Evolutionary conservation across 179 eudicot species (phyloP).

Genomic region (Vitellaria paradoxa): DNA sequence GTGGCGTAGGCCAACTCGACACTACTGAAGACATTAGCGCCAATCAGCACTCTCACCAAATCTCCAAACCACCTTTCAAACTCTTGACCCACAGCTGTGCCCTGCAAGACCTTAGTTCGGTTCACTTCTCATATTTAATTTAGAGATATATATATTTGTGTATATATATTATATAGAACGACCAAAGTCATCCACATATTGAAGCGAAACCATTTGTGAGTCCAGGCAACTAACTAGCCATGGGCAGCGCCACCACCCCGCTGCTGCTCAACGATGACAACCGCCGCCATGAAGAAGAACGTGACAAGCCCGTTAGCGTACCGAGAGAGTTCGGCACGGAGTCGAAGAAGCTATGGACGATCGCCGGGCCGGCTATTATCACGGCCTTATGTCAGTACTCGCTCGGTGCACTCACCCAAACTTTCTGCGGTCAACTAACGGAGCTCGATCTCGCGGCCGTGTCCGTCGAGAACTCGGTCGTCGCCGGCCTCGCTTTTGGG

Average conservation of each 20-base stretch:
- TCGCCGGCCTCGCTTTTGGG: slow-evolving; percentile 59
- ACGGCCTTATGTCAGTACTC: slow-evolving; percentile 55
- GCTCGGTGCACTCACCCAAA: slow-evolving; percentile 55
- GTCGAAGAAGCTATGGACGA: slow-evolving; percentile 44
- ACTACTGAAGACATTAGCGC: no score
- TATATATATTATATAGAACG: no score
- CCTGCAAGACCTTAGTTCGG: no score
- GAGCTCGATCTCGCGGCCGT: slow-evolving; percentile 58
- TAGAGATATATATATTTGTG: no score
- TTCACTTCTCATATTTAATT: no score
- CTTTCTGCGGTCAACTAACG: slow-evolving; percentile 50
- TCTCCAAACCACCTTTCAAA: no score
- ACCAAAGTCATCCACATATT: no score
- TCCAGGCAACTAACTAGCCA: background rate
- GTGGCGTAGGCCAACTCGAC: no score
- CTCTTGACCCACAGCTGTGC: no score
- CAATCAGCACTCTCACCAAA: no score
- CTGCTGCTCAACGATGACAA: background rate
- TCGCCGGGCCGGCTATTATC: slow-evolving; percentile 56
- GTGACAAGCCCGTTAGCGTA: background rate
- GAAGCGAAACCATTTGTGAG: no score
- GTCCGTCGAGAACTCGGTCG: slow-evolving; percentile 48
- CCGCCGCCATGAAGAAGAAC: background rate
- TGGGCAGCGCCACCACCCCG: background rate
- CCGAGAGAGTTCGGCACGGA: slow-evolving; percentile 28